Evolutionary conservation across 495 filamentous ascomycete species (phyloP), one percentile per base, ranked within the genome.

Genomic region (Neurospora sp.): DNA sequence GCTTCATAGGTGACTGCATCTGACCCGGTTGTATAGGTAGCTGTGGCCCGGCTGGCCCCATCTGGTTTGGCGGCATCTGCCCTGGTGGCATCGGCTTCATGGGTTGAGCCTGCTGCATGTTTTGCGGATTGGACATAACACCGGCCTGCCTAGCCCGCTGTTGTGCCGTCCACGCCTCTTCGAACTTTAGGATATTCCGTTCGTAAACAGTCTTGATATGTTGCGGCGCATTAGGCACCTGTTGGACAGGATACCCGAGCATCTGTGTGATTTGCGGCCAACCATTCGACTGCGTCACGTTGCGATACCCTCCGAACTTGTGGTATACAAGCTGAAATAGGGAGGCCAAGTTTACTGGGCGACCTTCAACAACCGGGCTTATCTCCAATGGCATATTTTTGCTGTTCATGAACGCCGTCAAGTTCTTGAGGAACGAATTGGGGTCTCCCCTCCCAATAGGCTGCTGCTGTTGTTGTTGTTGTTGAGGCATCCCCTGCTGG

Each of bases 321-420:
- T 90, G 91, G 78, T 90, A 87, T 8, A 97, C 92, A 2, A 86
- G 83, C 48, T 88, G 87, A 82, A 93, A 98, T 9, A 99, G 86
- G 68, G 90, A 88, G 69, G 91, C 85, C 44, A 96, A 80, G 75
- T 90, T 88, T 46, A 98, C 83, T 0, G 85, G 86, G 37, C 92
- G 90, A 61, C 91, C 91, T 39, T 88, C 88, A 65, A 97, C 88
- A 12, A 85, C 80, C 0, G 94, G 94, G 72, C 89, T 90, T 4
- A 81, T 81, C 41, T 95, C 91, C 39, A 98, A 85, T 0, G 89
- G 90, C 22, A 90, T 84, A 42, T 89, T 88, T 72, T 89, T 88
- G 73, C 85, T 83, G 71, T 85, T 84, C 91, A 96, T 94, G 75
- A 94, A 94, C 4, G 85, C 80, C 6, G 86, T 84, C 3, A 98